Evolutionary conservation across 169 alveolate species (phyloP).

Genomic region (Eimeria falciformis): DNA sequence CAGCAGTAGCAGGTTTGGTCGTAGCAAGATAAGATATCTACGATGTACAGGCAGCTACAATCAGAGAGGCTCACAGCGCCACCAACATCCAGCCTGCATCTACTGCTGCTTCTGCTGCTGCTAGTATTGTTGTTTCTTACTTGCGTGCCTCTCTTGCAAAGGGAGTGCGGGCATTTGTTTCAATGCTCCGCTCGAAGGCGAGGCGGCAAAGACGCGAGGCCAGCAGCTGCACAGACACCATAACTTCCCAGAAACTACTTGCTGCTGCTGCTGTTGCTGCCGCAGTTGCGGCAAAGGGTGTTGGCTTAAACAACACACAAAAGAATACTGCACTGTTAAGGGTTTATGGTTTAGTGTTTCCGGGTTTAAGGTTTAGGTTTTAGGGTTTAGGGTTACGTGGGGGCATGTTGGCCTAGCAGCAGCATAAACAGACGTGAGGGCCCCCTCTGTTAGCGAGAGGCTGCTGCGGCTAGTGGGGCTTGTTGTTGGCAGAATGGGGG

Average conservation of each 20-base stretch:
- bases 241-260: too few species aligned
- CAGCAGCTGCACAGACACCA: background rate
- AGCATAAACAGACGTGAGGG: background rate
- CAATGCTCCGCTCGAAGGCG: slow-evolving; percentile 7
- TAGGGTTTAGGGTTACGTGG: background rate
- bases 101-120: slow-evolving; percentile 3
- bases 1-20: background rate
- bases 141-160: background rate
- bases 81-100: background rate
- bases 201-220: slow-evolving; percentile 2
- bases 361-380: too few species aligned
- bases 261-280: too few species aligned
- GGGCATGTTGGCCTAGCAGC: background rate
- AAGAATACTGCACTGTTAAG: too few species aligned
- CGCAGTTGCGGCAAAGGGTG: too few species aligned
- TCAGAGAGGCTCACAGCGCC: background rate
- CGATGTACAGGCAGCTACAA: background rate
- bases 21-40: background rate
- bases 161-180: background rate
- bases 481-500: background rate
- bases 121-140: background rate
- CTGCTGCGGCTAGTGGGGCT: background rate
- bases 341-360: too few species aligned
- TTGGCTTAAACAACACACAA: too few species aligned
- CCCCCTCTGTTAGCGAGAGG: background rate